A percentile compares a stretch with the other conserved stretches of the same genome.
Conservation (phyloP, 176 grass and related monocot genomes). For the Chloris gayana region DNA sequence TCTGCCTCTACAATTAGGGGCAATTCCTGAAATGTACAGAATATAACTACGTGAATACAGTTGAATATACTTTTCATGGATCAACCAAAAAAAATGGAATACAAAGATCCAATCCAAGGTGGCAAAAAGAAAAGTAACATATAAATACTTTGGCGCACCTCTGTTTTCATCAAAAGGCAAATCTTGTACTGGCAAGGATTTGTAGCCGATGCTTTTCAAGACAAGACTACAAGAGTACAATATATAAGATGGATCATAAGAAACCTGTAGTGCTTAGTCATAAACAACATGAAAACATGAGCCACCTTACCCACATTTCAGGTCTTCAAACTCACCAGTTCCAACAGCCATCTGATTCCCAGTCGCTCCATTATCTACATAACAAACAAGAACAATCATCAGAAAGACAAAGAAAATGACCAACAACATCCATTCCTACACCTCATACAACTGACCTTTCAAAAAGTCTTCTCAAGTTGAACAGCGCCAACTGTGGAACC, state of each 20-base stretch:
- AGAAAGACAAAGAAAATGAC: background rate
- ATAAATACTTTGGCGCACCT: conserved; percentile 44
- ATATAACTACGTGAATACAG: background rate
- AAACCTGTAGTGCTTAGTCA: conserved; percentile 6
- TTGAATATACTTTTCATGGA: background rate
- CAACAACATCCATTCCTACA: conserved; percentile 11
- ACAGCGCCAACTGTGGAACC: conserved; percentile 55
- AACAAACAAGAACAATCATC: conserved; percentile 22
- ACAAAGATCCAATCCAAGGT: conserved; percentile 8
- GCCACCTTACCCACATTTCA: conserved; percentile 73
- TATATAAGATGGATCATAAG: conserved; percentile 23
- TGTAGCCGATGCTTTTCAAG: conserved; percentile 95
- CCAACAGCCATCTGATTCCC: conserved; percentile 75
- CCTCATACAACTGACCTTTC: conserved; percentile 62
- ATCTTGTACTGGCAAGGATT: conserved; percentile 70
- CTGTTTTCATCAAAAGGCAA: conserved; percentile 76
- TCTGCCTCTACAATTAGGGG: conserved; percentile 73
- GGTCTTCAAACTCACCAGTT: conserved; percentile 76
- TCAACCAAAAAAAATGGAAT: background rate
- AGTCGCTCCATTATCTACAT: conserved; percentile 61
- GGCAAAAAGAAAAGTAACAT: background rate
- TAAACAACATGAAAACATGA: conserved; percentile 26
- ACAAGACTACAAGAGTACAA: conserved; percentile 59
- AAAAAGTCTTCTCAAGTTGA: conserved; percentile 73
- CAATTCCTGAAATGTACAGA: conserved; percentile 56